These are phyloP conservation scores for Rachicladosporium sp. DNA, from an alignment of 2,329 filamentous ascomycete species.

Conservation along the genomic window DNA sequence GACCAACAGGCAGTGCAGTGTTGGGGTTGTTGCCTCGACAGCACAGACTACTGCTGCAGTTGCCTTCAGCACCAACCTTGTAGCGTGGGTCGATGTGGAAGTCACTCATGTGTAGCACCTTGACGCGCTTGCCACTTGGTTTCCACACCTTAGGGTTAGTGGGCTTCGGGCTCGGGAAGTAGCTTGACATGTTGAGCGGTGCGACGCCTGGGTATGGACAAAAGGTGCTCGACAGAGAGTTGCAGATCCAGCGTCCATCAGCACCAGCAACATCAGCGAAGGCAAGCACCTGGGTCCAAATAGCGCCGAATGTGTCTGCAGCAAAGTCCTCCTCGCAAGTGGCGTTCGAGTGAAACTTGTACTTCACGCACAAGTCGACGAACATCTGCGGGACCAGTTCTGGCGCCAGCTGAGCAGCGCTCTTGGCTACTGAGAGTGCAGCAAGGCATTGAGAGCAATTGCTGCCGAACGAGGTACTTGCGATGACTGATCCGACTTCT, in stretches of 20 bases:
- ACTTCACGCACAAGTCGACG: constrained; percentile 39
- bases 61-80: constrained; percentile 40
- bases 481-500: constrained; percentile 35
- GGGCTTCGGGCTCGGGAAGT: constrained; percentile 46
- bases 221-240: constrained; percentile 33
- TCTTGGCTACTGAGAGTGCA: constrained; percentile 38
- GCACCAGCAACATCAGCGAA: constrained; percentile 41
- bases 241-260: constrained; percentile 47
- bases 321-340: constrained; percentile 38
- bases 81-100: constrained; percentile 44
- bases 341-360: constrained; percentile 33
- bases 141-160: constrained; percentile 30
- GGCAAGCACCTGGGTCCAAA: constrained; percentile 46
- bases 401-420: constrained; percentile 39
- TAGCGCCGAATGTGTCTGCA: constrained; percentile 37
- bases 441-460: constrained; percentile 44
- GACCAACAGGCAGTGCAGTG: constrained; percentile 19
- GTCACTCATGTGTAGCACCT: constrained; percentile 45
- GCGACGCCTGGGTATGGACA: constrained; percentile 36
- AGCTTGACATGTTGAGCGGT: constrained; percentile 30
- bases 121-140: constrained; percentile 41
- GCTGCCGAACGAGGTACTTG: constrained; percentile 17
- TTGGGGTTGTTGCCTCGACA: constrained; percentile 36
- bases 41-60: constrained; percentile 40
- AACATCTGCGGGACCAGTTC: constrained; percentile 38